Evolutionary conservation across 331 rosid species (phyloP), one percentile per base, ranked within the genome.

Genomic region (Quercus lobata): DNA sequence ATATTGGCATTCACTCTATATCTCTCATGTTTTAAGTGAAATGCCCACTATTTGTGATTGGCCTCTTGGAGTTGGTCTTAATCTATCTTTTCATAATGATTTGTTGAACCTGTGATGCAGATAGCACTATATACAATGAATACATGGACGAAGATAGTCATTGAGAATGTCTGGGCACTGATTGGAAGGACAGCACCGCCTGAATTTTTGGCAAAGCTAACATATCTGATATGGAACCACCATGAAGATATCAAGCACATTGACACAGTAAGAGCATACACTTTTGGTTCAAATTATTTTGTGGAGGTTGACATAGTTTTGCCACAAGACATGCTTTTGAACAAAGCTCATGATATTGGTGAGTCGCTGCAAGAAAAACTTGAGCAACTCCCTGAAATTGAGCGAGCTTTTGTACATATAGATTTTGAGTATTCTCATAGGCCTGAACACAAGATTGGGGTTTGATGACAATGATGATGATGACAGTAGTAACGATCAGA

Each of bases 191-290:
- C n/a, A n/a, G n/a, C n/a, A n/a, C n/a, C n/a, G n/a, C n/a, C n/a
- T n/a, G n/a, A n/a, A n/a, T n/a, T n/a, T n/a, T n/a, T n/a, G n/a
- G n/a, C n/a, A n/a, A n/a, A n/a, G n/a, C n/a, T n/a, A n/a, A n/a
- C n/a, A n/a, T n/a, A 83, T 73, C 82, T 92, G 37, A 84, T 89
- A 80, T 92, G 97, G 97, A 91, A 92, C 57, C 96, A 92, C 81
- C 92, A 92, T 71, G 88, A 89, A 63, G 85, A 84, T 56, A 89
- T 92, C 37, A 83, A 82, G 85, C 91, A 89, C 82, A 92, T 92
- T 35, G 97, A 92, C 58, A 92, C 97, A 0, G 96, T 92, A 25
- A 88, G 96, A 79, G 97, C 97, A 3, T 92, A 92, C 84, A 92
- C 96, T 0, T 89, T 92, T 49, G 97, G 97, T 14, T 77, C 91